Conservation (phyloP, 2,329 filamentous ascomycete genomes). For the Sarocladium kiliense region DNA sequence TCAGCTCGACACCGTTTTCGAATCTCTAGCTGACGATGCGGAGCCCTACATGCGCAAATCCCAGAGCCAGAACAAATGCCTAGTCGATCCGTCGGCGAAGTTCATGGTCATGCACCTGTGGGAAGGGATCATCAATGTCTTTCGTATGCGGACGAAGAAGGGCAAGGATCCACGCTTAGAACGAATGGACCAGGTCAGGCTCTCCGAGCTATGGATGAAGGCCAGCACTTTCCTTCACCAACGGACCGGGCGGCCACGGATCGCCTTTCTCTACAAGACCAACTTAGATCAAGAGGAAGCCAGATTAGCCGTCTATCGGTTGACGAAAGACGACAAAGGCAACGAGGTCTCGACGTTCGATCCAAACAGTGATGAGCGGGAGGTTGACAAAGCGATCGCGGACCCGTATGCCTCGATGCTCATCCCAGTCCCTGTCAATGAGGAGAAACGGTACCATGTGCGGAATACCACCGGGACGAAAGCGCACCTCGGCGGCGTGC, state of each 20-base stretch:
- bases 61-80: constrained; percentile 75
- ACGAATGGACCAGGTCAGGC: constrained; percentile 48
- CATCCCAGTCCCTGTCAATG: constrained; percentile 56
- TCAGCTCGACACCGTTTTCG: constrained; percentile 46
- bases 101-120: constrained; percentile 55
- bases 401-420: constrained; percentile 55
- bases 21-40: constrained; percentile 46
- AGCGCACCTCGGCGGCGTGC: constrained; percentile 61
- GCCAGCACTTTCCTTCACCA: constrained; percentile 52
- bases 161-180: constrained; percentile 35
- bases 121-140: constrained; percentile 54
- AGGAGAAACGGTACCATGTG: constrained; percentile 55
- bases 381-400: constrained; percentile 46
- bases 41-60: constrained; percentile 67
- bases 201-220: constrained; percentile 57
- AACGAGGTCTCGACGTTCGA: constrained; percentile 50
- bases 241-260: constrained; percentile 51
- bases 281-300: constrained; percentile 47
- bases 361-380: constrained; percentile 44
- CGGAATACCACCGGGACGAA: constrained; percentile 48
- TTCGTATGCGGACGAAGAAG: constrained; percentile 44
- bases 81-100: constrained; percentile 73
- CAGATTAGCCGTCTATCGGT: constrained; percentile 52
- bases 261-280: constrained; percentile 55
- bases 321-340: constrained; percentile 55